Evolutionary conservation across 805 yeast species (phyloP).

Genomic region (Metschnikowia baotianmanensis): DNA sequence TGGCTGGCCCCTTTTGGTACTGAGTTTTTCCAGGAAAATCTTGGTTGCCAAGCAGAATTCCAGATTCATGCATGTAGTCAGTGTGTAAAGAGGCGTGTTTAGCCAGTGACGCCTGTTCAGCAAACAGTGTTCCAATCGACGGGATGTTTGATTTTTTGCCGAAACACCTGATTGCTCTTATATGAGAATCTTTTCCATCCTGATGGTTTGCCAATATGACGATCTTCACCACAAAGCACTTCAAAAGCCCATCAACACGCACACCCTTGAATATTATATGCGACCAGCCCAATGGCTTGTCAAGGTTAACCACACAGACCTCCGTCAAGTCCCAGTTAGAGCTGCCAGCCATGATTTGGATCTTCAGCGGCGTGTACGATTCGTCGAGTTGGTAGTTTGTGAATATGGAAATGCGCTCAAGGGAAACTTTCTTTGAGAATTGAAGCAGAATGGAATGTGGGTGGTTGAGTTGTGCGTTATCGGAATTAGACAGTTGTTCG

Average conservation of each 20-base stretch:
- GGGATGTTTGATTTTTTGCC: constrained; percentile 31
- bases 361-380: constrained; percentile 82
- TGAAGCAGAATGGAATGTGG: constrained; percentile 82
- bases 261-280: constrained; percentile 57
- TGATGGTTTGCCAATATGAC: constrained; percentile 78
- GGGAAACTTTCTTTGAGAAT: constrained; percentile 71
- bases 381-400: constrained; percentile 75
- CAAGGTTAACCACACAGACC: constrained; percentile 57
- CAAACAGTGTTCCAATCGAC: constrained; percentile 8
- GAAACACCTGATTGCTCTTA: constrained; percentile 67
- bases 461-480: constrained; percentile 45
- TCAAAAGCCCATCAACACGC: constrained; percentile 54
- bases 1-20: not conserved
- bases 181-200: constrained; percentile 93
- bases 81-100: not conserved
- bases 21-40: not conserved
- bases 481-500: constrained; percentile 24
- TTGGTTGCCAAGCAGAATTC: constrained; percentile 16
- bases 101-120: not conserved
- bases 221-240: constrained; percentile 64
- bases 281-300: constrained; percentile 78
- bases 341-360: constrained; percentile 67
- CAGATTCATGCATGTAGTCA: constrained; percentile 9
- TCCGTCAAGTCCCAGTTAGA: constrained; percentile 73
- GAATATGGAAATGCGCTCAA: constrained; percentile 68